Base-by-base conservation (phyloP, 2,329 filamentous ascomycete species). In the Phoma herbarum region DNA sequence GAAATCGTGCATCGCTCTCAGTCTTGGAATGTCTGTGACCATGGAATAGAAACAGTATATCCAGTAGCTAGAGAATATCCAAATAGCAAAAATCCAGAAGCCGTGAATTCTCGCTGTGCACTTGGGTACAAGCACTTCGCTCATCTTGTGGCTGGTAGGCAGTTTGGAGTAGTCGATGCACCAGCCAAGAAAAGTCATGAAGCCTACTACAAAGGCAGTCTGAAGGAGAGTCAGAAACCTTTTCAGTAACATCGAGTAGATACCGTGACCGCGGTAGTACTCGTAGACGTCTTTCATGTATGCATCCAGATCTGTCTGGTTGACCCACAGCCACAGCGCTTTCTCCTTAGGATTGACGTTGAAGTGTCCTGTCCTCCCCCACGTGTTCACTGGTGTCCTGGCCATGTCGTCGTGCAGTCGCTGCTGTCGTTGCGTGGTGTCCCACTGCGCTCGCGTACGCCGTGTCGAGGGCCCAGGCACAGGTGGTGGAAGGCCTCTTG, bases 241-340 rank as follows among this genome's bases (percentile, higher is more conserved):
- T 56, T 88, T 86, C 39, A 94, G 83, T 11, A 95, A 72, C 52
- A 97, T 96, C 57, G 91, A 96, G 85, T 88, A 93, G 35, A 96
- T 87, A 0, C 93, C 93, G 63, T 92, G 90, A 2, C 90, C 90
- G 50, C 90, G 82, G 71, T 91, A 97, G 77, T 97, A 97, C 64
- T 90, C 84, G 74, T 97, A 97, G 3, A 96, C 91, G 62, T 90
- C 90, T 54, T 87, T 85, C 72, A 97, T 87, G 74, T 97, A 97
- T 68, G 88, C 89, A 77, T 97, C 93, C 52, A 97, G 82, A 71
- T 96, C 95, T 35, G 91, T 87, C 57, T 95, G 91, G 71, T 97
- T 97, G 53, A 91, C 91, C 91, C 93, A 97, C 77, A 91, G 86
- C 89, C 92, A 97, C 81, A 96, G 86, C 3, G 93, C 93, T 75